Base-by-base conservation (phyloP, 306 rosid genomes). In the Dalbergia cultrata region DNA sequence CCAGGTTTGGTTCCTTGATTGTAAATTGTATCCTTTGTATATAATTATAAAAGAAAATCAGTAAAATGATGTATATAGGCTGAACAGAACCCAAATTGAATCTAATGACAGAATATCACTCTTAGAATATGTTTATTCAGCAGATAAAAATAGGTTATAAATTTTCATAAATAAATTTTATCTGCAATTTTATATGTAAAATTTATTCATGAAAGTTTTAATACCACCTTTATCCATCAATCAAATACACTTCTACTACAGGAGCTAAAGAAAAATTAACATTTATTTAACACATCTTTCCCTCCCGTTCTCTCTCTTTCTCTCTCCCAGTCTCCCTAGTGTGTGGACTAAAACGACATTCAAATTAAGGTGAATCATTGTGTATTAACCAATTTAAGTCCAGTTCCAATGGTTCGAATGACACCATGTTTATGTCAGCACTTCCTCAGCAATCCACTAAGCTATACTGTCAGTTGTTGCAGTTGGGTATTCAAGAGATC, bases 361-460 rank as follows among this genome's bases (percentile, higher is more conserved):
- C 21, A 73, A 73, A 53, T 16, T 59, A 60, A 31, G 60, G 59
- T 26, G 70, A 26, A 75, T 17, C 8, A 14, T 34, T 50, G 18
- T 10, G 44, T 60, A 52, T 16, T 49, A 64, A 34, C 39, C 53
- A 64, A 35, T n/a, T 3, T 3, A 33, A 79, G 35, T 16, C 45
- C 44, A 61, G 50, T 61, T 80, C n/a, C 8, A 80, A 35, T 54
- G 19, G 47, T 52, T 72, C 4, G 66, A 50, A 79, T 89, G 93
- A 91, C 90, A 87, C 13, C 84, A 84, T 87, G 81, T 72, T 80
- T 82, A 84, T 83, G 89, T 89, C 93, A 89, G 87, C 84, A 72
- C 21, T 73, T 75, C 37, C 54, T 86, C 85, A 77, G 75, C 70
- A 72, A 11, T 44, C 61, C 87, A 80, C 66, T 71, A 9, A 21